Percentiles rank a stretch among this genome's conserved stretches.
Evolutionary conservation across 768 basidiomycete species (phyloP).

Genomic region (Lactarius sp.): DNA sequence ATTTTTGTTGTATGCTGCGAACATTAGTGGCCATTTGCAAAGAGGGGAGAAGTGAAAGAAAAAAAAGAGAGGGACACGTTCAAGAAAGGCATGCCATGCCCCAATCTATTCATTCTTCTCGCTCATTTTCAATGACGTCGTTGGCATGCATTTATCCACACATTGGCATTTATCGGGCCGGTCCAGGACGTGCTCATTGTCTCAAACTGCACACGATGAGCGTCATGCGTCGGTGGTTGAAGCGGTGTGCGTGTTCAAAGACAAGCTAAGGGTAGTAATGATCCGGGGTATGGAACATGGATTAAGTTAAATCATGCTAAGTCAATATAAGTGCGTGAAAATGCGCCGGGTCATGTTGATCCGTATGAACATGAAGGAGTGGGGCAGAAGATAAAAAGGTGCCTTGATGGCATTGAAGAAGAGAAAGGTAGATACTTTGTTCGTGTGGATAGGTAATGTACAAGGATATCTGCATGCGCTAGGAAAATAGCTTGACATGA

Average conservation of each 20-base stretch:
- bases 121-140: slow-evolving; percentile 16
- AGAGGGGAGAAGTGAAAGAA: slow-evolving; percentile 19
- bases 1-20: slow-evolving; percentile 53
- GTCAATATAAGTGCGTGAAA: slow-evolving; percentile 16
- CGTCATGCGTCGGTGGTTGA: background rate
- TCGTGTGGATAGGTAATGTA: slow-evolving; percentile 5
- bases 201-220: background rate
- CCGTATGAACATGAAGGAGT: slow-evolving; percentile 15
- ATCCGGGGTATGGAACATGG: slow-evolving; percentile 16
- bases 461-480: background rate
- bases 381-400: background rate
- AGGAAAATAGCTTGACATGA: background rate
- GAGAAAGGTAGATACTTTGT: slow-evolving; percentile 2
- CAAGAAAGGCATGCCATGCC: background rate
- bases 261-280: background rate
- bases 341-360: slow-evolving; percentile 19
- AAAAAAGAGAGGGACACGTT: slow-evolving; percentile 13
- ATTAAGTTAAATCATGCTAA: slow-evolving; percentile 21
- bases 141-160: background rate
- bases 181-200: background rate
- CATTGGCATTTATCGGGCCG: background rate
- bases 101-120: background rate
- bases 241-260: background rate
- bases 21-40: slow-evolving; percentile 40
- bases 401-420: background rate